Conservation (phyloP, 805 yeast genomes). For the Hanseniaspora hatyaiensis region DNA sequence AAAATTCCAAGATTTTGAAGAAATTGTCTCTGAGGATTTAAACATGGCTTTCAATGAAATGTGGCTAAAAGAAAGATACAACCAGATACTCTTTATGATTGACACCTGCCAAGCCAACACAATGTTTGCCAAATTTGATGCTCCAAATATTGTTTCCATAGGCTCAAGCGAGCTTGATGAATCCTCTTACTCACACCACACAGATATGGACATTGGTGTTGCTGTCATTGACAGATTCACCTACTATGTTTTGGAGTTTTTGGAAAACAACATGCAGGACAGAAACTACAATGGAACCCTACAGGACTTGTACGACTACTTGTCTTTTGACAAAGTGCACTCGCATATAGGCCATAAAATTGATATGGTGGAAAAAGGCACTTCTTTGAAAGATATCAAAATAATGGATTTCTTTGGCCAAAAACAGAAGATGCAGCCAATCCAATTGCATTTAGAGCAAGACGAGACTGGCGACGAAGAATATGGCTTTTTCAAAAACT, state of each 20-base stretch:
- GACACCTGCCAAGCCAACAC: slow-evolving; percentile 99
- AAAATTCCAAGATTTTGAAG: slow-evolving; percentile 97
- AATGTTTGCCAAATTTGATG: slow-evolving; percentile 83
- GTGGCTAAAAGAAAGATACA: slow-evolving; percentile 90
- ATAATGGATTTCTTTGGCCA: slow-evolving; percentile 86
- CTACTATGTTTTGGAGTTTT: slow-evolving; percentile 74
- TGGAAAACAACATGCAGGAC: slow-evolving; percentile 54
- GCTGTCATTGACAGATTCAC: slow-evolving; percentile 97
- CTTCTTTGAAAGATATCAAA: slow-evolving; percentile 39
- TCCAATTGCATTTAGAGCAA: not conserved
- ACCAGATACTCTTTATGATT: slow-evolving; percentile 92
- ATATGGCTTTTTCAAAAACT: slow-evolving; percentile 8
- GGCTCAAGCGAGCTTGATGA: slow-evolving; percentile 85
- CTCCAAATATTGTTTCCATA: slow-evolving; percentile 84
- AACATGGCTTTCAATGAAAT: slow-evolving; percentile 96
- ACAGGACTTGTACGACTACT: slow-evolving; percentile 73
- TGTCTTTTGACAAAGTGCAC: slow-evolving; percentile 74
- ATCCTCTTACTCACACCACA: slow-evolving; percentile 87
- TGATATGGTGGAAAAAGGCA: slow-evolving; percentile 59
- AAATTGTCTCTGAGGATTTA: slow-evolving; percentile 84
- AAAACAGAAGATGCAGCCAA: not conserved
- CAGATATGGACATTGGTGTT: slow-evolving; percentile 91
- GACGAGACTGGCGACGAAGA: slow-evolving; percentile 3
- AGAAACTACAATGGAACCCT: slow-evolving; percentile 64
- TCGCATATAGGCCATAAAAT: slow-evolving; percentile 89